Evolutionary conservation across 306 rosid genomes (phyloP), one percentile per base, ranked within the genome.

Genomic region (Rubus parviflorus): DNA sequence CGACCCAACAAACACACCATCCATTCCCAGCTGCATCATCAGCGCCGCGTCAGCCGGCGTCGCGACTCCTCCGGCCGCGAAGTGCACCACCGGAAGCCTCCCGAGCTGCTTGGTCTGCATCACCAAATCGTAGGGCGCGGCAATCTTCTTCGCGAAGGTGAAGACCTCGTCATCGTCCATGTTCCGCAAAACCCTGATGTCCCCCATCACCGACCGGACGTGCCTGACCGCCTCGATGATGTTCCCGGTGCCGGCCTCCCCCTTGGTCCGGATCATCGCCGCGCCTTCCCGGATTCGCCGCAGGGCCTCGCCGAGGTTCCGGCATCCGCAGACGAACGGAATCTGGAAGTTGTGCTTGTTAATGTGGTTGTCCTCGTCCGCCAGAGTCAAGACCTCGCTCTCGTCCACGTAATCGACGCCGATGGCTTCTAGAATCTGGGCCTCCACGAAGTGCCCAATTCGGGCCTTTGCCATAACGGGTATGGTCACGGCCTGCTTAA

Each of bases 381-480:
- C 98, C 10, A 47, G 86, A 4, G 98, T 93, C 3, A 93, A 83
- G 0, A 93, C 98, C 82, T 93, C 98, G 54, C 93, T 88, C 78
- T 93, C 98, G 46, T 93, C 98, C 4, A 90, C 97, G 77, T 93
- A 93, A 1, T 93, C 98, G 68, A 93, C 64, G 3, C 98, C 98
- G 13, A 93, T 86, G 37, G 94, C 93, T 40, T 93, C 98, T 0
- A 93, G 91, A 83, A 93, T 93, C 81, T 93, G 98, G 12, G 98
- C 98, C 73, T 93, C 98, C 0, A 93, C 96, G 77, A 93, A 93
- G 64, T 93, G 98, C 0, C 97, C 98, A 49, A 93, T 93, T 14
- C 98, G 89, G n/a, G 94, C 98, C 74, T 93, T 93, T 4, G 97
- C 97, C 97, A 93, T 93, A 11, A 93, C 97, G 2, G 98, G 98